Evolutionary conservation across 371 early-diverging fungal genomes (phyloP).

Genomic region (Phascolomyces articulosus): DNA sequence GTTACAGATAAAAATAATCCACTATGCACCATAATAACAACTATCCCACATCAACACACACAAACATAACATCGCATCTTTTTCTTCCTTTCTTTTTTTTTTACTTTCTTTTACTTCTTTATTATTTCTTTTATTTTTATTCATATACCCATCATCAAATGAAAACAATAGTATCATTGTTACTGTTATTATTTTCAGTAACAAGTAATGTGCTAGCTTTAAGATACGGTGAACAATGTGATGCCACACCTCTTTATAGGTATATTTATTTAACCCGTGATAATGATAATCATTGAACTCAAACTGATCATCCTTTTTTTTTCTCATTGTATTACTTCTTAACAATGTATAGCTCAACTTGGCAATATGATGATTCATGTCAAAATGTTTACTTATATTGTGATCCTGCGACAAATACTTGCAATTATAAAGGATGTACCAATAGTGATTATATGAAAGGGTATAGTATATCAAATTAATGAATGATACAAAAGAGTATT

Average conservation of each 20-base stretch:
- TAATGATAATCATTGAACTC: too few species aligned
- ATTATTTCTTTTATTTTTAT: too few species aligned
- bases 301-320: background rate
- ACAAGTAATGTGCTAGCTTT: background rate
- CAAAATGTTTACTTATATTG: slow-evolving; percentile 42
- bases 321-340: background rate
- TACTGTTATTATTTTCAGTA: background rate
- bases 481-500: background rate
- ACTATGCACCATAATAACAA: too few species aligned
- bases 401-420: slow-evolving; percentile 31
- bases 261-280: background rate
- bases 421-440: slow-evolving; percentile 45
- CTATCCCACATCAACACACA: too few species aligned
- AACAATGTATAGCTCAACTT: slow-evolving; percentile 18
- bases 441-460: slow-evolving; percentile 45
- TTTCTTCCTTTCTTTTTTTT: background rate
- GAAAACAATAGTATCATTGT: background rate
- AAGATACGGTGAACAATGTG: background rate
- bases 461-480: slow-evolving; percentile 21
- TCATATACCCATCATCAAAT: background rate
- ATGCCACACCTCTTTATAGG: background rate
- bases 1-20: too few species aligned
- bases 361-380: slow-evolving; percentile 48
- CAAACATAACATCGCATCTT: background rate
- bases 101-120: background rate